Conservation (phyloP, 1,284 basidiomycete genomes). For the Ganoderma meredithae region DNA sequence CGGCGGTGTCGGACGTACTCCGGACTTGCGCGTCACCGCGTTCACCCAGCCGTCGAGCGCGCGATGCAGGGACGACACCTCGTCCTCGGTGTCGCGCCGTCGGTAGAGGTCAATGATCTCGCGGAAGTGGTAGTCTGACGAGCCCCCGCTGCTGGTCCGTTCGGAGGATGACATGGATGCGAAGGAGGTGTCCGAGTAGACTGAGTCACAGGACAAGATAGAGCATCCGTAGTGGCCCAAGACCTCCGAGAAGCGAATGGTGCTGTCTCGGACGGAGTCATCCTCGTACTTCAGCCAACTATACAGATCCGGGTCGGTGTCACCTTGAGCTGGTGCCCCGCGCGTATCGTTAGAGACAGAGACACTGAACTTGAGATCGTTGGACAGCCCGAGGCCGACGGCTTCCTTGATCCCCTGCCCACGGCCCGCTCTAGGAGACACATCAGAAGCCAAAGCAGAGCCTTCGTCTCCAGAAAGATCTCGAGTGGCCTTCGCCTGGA, state of each 20-base stretch:
- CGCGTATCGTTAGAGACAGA: background rate
- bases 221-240: conserved; percentile 17
- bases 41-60: conserved; percentile 6
- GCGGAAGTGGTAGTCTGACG: background rate
- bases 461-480: background rate
- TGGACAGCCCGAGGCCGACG: background rate
- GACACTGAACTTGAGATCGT: background rate
- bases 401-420: background rate
- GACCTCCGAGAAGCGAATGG: conserved; percentile 11
- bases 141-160: background rate
- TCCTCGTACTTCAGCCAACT: background rate
- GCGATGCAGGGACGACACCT: background rate
- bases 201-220: background rate
- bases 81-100: conserved; percentile 9
- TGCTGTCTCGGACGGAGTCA: background rate
- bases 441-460: background rate
- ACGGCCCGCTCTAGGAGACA: background rate
- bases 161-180: background rate
- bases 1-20: background rate
- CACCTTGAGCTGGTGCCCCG: background rate
- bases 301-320: background rate
- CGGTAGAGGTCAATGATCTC: background rate
- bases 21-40: background rate
- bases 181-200: background rate
- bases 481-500: background rate